phyloP scores from a whole-genome alignment of 495 filamentous ascomycete species.

The Zalerion maritima region DNA sequence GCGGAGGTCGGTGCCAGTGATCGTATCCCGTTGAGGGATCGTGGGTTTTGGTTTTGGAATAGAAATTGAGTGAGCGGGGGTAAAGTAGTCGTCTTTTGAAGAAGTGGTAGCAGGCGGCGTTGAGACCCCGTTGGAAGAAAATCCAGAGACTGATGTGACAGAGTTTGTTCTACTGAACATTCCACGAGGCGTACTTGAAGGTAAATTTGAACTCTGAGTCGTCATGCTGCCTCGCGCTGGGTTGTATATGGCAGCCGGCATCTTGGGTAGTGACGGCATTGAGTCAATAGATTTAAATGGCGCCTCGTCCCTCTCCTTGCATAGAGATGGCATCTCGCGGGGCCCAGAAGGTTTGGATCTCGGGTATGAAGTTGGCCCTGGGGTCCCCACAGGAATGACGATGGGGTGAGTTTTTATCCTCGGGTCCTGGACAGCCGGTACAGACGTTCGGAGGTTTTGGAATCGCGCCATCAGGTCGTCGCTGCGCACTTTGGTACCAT shows the following conservation, averaged over 20 bases:
- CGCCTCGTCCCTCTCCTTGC: too few relatives aligned
- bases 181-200: slow-evolving; percentile 31
- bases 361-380: slow-evolving; percentile 1
- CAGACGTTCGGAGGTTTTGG: slow-evolving; percentile 34
- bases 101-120: slow-evolving; percentile 8
- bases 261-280: slow-evolving; percentile 46
- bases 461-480: slow-evolving; percentile 44
- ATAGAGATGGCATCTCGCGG: slow-evolving; percentile 43
- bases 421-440: slow-evolving; percentile 15
- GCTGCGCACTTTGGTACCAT: too few relatives aligned
- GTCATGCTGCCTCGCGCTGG: slow-evolving; percentile 46
- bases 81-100: slow-evolving; percentile 16
- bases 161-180: slow-evolving; percentile 36
- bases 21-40: slow-evolving; percentile 45
- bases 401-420: slow-evolving; percentile 26
- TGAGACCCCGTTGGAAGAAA: slow-evolving; percentile 10
- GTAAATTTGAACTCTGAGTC: slow-evolving; percentile 33
- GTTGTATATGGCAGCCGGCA: slow-evolving; percentile 77
- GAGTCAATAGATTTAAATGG: slow-evolving; percentile 38
- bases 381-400: slow-evolving; percentile 6
- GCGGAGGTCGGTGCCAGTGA: slow-evolving; percentile 51
- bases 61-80: slow-evolving; percentile 16
- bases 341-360: slow-evolving; percentile 33
- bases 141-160: slow-evolving; percentile 17
- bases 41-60: slow-evolving; percentile 8